These are phyloP conservation scores for Talaromyces piceae DNA, from an alignment of 2,329 filamentous ascomycete genomes.

Conservation along the genomic window DNA sequence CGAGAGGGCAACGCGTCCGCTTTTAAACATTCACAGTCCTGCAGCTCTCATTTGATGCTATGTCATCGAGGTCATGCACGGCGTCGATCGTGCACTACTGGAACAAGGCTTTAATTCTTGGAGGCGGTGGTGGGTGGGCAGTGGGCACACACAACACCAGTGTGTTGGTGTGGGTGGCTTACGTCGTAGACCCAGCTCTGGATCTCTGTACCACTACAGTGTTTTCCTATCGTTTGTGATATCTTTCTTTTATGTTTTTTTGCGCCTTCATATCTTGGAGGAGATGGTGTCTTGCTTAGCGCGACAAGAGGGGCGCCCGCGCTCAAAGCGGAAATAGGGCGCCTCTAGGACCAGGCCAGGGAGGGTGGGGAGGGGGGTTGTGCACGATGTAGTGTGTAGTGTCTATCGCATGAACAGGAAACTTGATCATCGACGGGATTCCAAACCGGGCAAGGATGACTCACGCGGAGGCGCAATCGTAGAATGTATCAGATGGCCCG, in stretches of 20 bases:
- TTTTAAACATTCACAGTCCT: slow-evolving; percentile 23
- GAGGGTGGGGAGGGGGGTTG: slow-evolving; percentile 18
- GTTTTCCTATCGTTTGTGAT: too few relatives aligned
- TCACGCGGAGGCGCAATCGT: slow-evolving; percentile 11
- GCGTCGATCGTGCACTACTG: slow-evolving; percentile 36
- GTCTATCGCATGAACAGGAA: slow-evolving; percentile 14
- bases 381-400: slow-evolving; percentile 19
- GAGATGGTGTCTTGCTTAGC: neutral
- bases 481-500: slow-evolving; percentile 16
- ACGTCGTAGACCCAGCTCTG: slow-evolving; percentile 2
- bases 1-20: slow-evolving; percentile 11
- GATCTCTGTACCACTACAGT: too few relatives aligned
- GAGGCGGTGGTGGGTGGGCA: neutral
- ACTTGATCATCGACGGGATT: slow-evolving; percentile 13
- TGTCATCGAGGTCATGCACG: slow-evolving; percentile 37
- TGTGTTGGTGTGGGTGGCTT: neutral
- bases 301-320: neutral
- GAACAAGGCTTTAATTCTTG: slow-evolving; percentile 25
- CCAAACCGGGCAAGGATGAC: slow-evolving; percentile 15
- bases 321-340: slow-evolving; percentile 17
- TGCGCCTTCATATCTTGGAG: neutral
- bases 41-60: slow-evolving; percentile 39
- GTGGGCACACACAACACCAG: neutral
- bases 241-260: too few relatives aligned
- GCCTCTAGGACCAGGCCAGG: slow-evolving; percentile 10